Percentiles rank a stretch among this genome's conserved stretches.
phyloP scores from a whole-genome alignment of 495 filamentous ascomycete species.

The Polyplosphaeria fusca region DNA sequence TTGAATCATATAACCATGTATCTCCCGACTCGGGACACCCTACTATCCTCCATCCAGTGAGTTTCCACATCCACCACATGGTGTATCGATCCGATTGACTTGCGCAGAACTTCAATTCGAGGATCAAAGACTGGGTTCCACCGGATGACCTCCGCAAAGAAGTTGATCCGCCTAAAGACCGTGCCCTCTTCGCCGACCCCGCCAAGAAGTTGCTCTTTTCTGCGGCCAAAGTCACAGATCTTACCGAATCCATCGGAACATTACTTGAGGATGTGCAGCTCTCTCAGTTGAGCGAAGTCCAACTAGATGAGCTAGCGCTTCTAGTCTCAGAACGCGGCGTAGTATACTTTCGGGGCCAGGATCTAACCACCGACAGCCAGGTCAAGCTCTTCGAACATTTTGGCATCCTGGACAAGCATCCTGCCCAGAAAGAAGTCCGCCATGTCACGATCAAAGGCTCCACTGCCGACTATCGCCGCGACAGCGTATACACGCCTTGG shows the following conservation, averaged over 20 bases:
- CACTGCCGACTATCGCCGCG: neutral
- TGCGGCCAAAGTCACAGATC: constrained; percentile 45
- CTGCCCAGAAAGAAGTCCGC: constrained; percentile 44
- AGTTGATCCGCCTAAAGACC: constrained; percentile 47
- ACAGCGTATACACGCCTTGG: constrained; percentile 16
- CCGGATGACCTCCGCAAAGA: constrained; percentile 46
- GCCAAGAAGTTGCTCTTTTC: constrained; percentile 50
- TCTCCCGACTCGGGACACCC: constrained; percentile 23
- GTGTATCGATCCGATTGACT: neutral
- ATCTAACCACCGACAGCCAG: constrained; percentile 49
- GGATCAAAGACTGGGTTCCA: constrained; percentile 48
- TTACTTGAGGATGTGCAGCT: constrained; percentile 21
- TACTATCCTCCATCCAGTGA: constrained; percentile 14
- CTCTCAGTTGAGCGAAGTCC: constrained; percentile 8
- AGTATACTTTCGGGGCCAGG: constrained; percentile 29
- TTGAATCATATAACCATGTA: constrained; percentile 25
- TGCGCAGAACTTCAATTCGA: constrained; percentile 40
- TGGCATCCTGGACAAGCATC: constrained; percentile 50
- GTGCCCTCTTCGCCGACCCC: constrained; percentile 52
- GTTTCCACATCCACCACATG: neutral
- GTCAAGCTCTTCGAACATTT: constrained; percentile 53
- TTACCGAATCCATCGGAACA: constrained; percentile 48
- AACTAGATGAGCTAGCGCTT: constrained; percentile 26
- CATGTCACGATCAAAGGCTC: constrained; percentile 17
- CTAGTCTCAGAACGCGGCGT: constrained; percentile 25